Conservation (phyloP, 768 basidiomycete species). For the Lepiota brunneoincarnata region DNA sequence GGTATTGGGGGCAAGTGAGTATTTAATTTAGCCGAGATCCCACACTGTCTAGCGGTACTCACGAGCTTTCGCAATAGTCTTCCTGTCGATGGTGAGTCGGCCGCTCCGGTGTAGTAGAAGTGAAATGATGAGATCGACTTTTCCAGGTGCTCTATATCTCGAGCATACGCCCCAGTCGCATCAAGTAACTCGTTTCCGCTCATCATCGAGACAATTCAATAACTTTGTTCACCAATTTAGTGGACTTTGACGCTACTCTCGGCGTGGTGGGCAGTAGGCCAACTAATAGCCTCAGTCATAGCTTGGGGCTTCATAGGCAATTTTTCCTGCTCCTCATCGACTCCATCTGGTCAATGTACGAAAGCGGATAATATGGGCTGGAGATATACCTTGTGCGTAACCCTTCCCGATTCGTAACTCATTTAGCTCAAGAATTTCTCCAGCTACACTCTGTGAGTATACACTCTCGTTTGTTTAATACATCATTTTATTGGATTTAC, state of each 20-base stretch:
- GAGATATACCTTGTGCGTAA: constrained; percentile 50
- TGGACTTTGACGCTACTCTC: constrained; percentile 3
- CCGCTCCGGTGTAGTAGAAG: constrained; percentile 13
- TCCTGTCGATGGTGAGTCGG: constrained; percentile 34
- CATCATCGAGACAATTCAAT: not conserved
- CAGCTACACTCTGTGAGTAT: constrained; percentile 6
- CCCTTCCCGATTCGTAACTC: constrained; percentile 7
- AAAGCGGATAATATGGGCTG: constrained; percentile 57
- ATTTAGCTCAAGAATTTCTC: not conserved
- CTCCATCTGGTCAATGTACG: constrained; percentile 36
- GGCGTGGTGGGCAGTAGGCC: not conserved
- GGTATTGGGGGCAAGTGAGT: constrained; percentile 55
- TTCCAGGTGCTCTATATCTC: constrained; percentile 7
- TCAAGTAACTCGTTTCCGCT: constrained; percentile 2
- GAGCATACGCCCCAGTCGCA: constrained; percentile 10
- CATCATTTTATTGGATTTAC: constrained; percentile 1
- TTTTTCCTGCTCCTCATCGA: constrained; percentile 44
- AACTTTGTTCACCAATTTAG: not conserved
- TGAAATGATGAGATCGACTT: not conserved
- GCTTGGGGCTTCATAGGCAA: constrained; percentile 53
- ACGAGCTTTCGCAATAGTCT: not conserved
- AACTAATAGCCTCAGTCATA: constrained; percentile 32
- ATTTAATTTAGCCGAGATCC: not conserved
- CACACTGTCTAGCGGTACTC: too few relatives aligned
- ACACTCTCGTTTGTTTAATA: not conserved